These are phyloP conservation scores for Xylariales sp. DNA, from an alignment of 2,329 filamentous ascomycete genomes.

Conservation along the genomic window DNA sequence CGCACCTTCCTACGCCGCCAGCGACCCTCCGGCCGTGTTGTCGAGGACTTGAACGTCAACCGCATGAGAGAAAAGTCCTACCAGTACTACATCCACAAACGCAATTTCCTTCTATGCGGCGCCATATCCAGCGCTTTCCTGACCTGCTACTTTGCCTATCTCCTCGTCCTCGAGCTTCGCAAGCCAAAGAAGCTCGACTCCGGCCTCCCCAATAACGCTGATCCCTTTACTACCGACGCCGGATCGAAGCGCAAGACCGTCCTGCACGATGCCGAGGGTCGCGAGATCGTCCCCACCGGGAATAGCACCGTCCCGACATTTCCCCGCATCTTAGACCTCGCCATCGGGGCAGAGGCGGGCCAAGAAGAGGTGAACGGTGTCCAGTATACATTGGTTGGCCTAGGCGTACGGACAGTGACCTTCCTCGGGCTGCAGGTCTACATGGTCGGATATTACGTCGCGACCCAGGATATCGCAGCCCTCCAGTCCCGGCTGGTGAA, in stretches of 20 bases:
- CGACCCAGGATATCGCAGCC: constrained; percentile 82
- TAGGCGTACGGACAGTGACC: constrained; percentile 89
- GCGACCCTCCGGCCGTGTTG: constrained; percentile 47
- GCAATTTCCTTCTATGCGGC: constrained; percentile 64
- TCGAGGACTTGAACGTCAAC: constrained; percentile 63
- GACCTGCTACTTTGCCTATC: constrained; percentile 62
- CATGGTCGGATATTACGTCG: constrained; percentile 91
- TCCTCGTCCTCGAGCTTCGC: constrained; percentile 44
- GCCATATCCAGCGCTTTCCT: constrained; percentile 62
- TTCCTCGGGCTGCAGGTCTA: constrained; percentile 94
- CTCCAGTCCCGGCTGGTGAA: constrained; percentile 82
- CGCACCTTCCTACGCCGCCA: constrained; percentile 30
- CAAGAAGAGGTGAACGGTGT: constrained; percentile 54
- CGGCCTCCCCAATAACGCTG: constrained; percentile 54
- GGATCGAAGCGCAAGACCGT: constrained; percentile 68
- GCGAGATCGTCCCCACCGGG: constrained; percentile 82
- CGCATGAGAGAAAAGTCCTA: constrained; percentile 59
- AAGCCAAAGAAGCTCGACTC: constrained; percentile 64
- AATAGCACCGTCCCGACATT: constrained; percentile 84
- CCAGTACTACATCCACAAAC: constrained; percentile 64
- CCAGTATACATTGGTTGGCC: constrained; percentile 88
- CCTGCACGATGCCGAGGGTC: constrained; percentile 74
- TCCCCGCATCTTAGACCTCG: constrained; percentile 75
- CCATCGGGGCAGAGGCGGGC: constrained; percentile 47
- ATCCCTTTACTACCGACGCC: constrained; percentile 60